Base-by-base conservation (phyloP, 257 asterid species). In the Nicotiana knightiana region DNA sequence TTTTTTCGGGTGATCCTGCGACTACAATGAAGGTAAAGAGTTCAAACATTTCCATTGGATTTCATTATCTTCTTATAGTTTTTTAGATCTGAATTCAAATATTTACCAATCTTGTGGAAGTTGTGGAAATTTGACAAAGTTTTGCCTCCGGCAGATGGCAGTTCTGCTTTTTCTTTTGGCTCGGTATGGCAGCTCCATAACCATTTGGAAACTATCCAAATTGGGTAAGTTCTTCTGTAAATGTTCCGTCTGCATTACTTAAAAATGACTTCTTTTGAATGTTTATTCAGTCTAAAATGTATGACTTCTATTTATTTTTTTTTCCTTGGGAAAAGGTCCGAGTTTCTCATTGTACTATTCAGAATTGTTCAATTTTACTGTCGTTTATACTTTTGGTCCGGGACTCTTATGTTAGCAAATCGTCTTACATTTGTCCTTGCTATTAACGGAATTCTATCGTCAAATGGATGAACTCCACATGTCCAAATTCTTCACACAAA, bases 1-100 rank as follows among this genome's bases (percentile, higher is more conserved):
- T 96, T 81, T 96, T 96, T 80, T 93, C 97, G 7, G 99, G 99
- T 70, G 99, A 96, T 87, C 99, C 99, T 83, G 82, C 90, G 55
- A 96, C 98, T 59, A 96, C 98, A 61, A 93, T 96, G 95, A 94
- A 94, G 98, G 99, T 94, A 57, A 84, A 71, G 39, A 48, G 43
- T 46, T 48, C 43, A 48, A 48, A 73, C 24, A 43, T 71, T 48
- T 48, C 62, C 62, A 33, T 16, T 48, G 32, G 33, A 30, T 5
- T 28, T 2, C 53, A 5, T 15, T 21, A 5, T 59, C 21, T 33
- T 4, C 21, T 33, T 65, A 11, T 18, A 28, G 76, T 26, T 48
- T 80, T 46, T 8, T 7, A 43, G 10, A 43, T 43, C 48, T 43
- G 48, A 39, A 7, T 8, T 43, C 3, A 7, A 7, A 1, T 71